Conservation (phyloP, 169 alveolate genomes). For the Babesia sp. region DNA sequence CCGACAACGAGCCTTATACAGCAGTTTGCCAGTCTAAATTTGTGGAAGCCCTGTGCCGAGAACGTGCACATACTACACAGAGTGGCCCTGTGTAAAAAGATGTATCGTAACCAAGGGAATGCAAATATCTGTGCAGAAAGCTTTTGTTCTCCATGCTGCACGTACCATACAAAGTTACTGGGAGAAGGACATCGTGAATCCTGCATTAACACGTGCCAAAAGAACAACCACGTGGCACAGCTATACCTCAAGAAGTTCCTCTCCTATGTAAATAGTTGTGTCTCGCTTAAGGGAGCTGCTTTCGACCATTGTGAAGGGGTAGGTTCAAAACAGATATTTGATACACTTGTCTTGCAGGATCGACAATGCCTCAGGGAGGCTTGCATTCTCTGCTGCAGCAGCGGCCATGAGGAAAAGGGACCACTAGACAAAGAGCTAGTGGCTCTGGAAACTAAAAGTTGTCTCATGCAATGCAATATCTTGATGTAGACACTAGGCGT, state of each 20-base stretch:
- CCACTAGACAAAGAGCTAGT: constrained; percentile 32
- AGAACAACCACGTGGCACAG: constrained; percentile 64
- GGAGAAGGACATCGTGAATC: constrained; percentile 67
- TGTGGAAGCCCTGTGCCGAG: constrained; percentile 75
- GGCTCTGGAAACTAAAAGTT: constrained; percentile 44
- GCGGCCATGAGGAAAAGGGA: constrained; percentile 49
- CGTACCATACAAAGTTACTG: constrained; percentile 71
- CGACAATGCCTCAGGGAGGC: constrained; percentile 44
- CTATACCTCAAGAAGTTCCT: constrained; percentile 31
- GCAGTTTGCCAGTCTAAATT: constrained; percentile 43
- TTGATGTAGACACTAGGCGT: background rate
- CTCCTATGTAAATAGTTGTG: constrained; percentile 44
- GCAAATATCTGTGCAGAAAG: constrained; percentile 64
- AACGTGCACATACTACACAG: constrained; percentile 68
- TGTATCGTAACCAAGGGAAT: constrained; percentile 64
- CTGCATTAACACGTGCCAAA: constrained; percentile 68
- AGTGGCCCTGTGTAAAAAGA: constrained; percentile 65
- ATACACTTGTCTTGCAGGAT: constrained; percentile 18
- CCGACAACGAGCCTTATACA: constrained; percentile 42
- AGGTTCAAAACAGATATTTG: background rate
- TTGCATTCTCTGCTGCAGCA: constrained; percentile 57
- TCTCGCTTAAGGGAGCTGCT: constrained; percentile 53
- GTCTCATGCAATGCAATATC: constrained; percentile 45
- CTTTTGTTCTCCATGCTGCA: constrained; percentile 75
- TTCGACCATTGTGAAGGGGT: constrained; percentile 66